phyloP scores from a whole-genome alignment of 2,329 filamentous ascomycete genomes.

The Aspergillus sp. region DNA sequence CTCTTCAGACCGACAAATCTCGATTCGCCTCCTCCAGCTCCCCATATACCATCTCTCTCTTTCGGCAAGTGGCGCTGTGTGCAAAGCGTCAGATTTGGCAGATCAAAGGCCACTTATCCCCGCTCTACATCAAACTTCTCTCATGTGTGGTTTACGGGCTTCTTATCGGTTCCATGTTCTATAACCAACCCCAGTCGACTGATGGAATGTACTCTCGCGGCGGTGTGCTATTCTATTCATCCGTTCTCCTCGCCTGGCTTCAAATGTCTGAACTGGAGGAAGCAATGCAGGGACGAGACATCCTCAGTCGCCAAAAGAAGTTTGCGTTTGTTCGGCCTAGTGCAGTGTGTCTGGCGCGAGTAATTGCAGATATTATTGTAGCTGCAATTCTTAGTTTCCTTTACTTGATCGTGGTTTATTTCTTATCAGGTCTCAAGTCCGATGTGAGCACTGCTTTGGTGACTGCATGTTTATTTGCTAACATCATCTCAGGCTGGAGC shows the following conservation, averaged over 20 bases:
- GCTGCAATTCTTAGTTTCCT: conserved; percentile 53
- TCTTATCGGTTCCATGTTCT: conserved; percentile 73
- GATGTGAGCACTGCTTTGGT: conserved; percentile 19
- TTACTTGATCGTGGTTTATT: conserved; percentile 62
- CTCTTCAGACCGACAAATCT: conserved; percentile 58
- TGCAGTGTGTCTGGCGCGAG: conserved; percentile 58
- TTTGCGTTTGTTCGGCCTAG: conserved; percentile 65
- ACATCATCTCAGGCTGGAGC: conserved; percentile 48
- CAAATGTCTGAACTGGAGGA: conserved; percentile 74
- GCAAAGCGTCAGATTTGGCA: conserved; percentile 73
- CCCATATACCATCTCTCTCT: conserved; percentile 71
- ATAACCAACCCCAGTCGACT: conserved; percentile 57
- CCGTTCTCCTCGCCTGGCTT: conserved; percentile 63
- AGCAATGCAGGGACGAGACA: conserved; percentile 67
- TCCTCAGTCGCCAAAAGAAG: conserved; percentile 64
- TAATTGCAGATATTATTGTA: conserved; percentile 58
- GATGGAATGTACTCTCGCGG: conserved; percentile 60
- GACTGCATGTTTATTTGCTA: background rate
- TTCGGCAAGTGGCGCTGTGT: conserved; percentile 59
- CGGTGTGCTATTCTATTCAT: conserved; percentile 62
- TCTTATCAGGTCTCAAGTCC: conserved; percentile 49
- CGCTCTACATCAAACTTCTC: conserved; percentile 71
- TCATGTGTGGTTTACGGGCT: conserved; percentile 69
- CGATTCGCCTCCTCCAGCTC: conserved; percentile 60
- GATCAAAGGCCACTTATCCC: conserved; percentile 67